phyloP scores from a whole-genome alignment of 2,329 filamentous ascomycete genomes.

The Thielaviopsis populi region DNA sequence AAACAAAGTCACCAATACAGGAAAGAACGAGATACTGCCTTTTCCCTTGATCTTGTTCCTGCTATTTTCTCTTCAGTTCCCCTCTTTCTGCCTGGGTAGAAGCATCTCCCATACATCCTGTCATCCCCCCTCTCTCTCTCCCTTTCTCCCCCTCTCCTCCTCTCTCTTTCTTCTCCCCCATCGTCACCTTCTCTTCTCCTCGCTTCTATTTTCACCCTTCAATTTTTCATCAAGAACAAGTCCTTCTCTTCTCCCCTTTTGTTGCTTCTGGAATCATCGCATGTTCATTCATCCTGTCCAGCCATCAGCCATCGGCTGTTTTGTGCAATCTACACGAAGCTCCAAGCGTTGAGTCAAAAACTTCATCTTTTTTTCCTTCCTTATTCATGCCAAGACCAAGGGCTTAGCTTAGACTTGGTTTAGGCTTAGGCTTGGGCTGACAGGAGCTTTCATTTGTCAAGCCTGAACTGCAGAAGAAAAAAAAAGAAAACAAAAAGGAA shows the following conservation, averaged over 20 bases:
- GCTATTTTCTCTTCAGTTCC: background rate
- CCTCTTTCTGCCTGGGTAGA: background rate
- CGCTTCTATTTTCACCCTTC: background rate
- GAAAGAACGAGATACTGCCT: background rate
- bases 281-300: background rate
- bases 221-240: background rate
- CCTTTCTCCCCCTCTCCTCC: background rate
- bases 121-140: background rate
- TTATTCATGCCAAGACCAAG: background rate
- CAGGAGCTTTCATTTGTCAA: background rate
- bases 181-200: background rate
- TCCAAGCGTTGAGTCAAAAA: background rate
- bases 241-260: background rate
- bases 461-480: background rate
- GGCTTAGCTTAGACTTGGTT: background rate
- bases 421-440: too few relatives aligned
- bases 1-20: background rate
- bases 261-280: background rate
- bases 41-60: background rate
- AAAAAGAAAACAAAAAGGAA: background rate
- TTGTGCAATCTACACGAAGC: background rate
- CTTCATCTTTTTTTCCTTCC: background rate
- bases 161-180: background rate
- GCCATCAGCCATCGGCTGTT: background rate
- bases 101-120: background rate